Evolutionary conservation across 2,329 filamentous ascomycete genomes (phyloP).

Genomic region (Penicillium olsonii): DNA sequence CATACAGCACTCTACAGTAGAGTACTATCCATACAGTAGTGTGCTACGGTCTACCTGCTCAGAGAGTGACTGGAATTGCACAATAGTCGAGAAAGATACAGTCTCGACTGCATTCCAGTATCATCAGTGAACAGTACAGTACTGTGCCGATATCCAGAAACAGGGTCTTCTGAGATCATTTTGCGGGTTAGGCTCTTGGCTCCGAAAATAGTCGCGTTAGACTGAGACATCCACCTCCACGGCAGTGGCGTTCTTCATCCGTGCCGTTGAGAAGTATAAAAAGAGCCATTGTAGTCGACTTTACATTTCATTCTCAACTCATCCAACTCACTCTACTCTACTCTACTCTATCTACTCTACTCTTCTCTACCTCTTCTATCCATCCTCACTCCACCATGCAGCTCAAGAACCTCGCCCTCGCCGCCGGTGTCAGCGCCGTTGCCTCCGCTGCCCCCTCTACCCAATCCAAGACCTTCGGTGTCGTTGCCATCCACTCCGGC

Average conservation of each 20-base stretch:
- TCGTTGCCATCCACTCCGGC: conserved; percentile 55
- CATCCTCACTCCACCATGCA: conserved; percentile 28
- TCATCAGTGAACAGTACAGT: too few species aligned
- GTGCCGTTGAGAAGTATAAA: conserved; percentile 1
- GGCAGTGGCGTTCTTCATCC: neutral
- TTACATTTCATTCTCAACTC: neutral
- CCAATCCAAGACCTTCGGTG: conserved; percentile 45
- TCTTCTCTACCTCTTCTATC: too few species aligned
- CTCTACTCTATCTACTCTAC: neutral
- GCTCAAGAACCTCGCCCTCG: conserved; percentile 28
- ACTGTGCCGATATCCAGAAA: neutral
- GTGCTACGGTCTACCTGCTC: too few species aligned
- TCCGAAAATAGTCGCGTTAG: neutral
- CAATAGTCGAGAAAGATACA: neutral
- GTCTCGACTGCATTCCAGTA: too few species aligned
- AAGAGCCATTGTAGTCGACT: neutral
- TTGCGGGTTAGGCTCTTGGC: neutral
- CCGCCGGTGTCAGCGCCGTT: conserved; percentile 35
- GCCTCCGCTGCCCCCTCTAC: conserved; percentile 25
- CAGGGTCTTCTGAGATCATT: conserved; percentile 2
- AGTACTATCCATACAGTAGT: too few species aligned
- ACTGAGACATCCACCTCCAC: conserved; percentile 10
- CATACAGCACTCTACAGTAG: too few species aligned
- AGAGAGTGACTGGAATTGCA: neutral
- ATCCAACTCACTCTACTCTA: neutral